Evolutionary conservation across 441 rosid genomes (phyloP).

Genomic region (Jatropha multifida): DNA sequence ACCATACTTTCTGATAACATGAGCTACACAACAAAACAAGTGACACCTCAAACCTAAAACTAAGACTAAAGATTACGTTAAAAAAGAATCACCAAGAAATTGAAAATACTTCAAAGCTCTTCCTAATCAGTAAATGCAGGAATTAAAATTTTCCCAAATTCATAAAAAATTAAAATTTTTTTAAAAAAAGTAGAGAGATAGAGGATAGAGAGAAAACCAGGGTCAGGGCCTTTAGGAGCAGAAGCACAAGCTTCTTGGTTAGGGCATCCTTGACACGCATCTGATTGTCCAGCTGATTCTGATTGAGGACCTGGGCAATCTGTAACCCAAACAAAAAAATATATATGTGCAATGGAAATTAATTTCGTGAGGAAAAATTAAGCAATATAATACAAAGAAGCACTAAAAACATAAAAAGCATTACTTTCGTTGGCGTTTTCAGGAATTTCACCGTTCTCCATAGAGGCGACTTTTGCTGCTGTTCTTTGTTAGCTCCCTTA

Average conservation of each 20-base stretch:
- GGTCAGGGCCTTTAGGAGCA: slow-evolving; percentile 98
- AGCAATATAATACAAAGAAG: neutral
- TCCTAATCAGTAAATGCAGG: no score
- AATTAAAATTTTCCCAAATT: neutral
- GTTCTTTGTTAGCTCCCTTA: neutral
- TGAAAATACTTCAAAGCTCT: neutral
- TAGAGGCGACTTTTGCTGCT: slow-evolving; percentile 9
- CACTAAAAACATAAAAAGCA: neutral
- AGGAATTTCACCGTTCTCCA: slow-evolving; percentile 84
- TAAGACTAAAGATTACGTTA: neutral
- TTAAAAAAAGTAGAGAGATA: neutral
- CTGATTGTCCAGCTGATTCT: slow-evolving; percentile 73
- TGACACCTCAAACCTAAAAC: neutral
- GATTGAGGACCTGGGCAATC: slow-evolving; percentile 84
- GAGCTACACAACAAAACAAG: neutral
- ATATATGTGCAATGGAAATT: neutral
- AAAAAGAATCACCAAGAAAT: neutral
- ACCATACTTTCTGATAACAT: neutral
- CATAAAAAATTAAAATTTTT: no score
- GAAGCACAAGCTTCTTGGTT: slow-evolving; percentile 88
- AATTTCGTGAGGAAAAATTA: neutral
- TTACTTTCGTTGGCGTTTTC: slow-evolving; percentile 85
- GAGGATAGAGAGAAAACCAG: slow-evolving; percentile 44
- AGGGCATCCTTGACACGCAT: slow-evolving; percentile 82
- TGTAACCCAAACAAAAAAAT: slow-evolving; percentile 18